Conservation (phyloP, 805 yeast species). For the Candida nanaspora region DNA sequence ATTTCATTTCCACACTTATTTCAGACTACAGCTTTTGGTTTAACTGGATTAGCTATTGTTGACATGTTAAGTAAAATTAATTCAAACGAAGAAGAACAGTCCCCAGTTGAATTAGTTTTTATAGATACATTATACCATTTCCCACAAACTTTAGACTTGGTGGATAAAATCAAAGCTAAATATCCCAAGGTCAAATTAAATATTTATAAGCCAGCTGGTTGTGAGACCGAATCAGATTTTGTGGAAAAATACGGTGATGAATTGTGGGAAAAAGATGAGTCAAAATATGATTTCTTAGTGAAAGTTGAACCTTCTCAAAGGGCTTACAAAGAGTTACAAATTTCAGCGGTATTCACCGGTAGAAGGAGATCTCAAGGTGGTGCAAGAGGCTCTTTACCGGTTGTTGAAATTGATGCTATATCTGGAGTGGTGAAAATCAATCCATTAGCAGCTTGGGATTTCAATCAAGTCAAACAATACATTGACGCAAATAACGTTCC, state of each 20-base stretch:
- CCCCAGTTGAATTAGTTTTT: constrained; percentile 68
- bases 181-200: constrained; percentile 55
- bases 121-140: constrained; percentile 90
- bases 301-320: constrained; percentile 91
- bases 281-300: constrained; percentile 74
- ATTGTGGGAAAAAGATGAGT: constrained; percentile 80
- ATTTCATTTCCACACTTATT: constrained; percentile 74
- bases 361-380: constrained; percentile 90
- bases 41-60: constrained; percentile 82
- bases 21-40: constrained; percentile 94
- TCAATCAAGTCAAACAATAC: constrained; percentile 62
- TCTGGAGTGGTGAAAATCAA: constrained; percentile 78
- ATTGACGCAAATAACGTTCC: constrained; percentile 71
- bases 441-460: constrained; percentile 81
- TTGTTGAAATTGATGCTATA: constrained; percentile 66
- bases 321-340: constrained; percentile 66
- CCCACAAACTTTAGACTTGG: constrained; percentile 83
- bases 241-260: constrained; percentile 60
- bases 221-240: constrained; percentile 55
- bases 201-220: constrained; percentile 59
- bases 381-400: constrained; percentile 60
- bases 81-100: constrained; percentile 9
- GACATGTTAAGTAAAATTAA: constrained; percentile 65
- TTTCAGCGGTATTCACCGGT: constrained; percentile 88
- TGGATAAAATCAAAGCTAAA: constrained; percentile 45